These are phyloP conservation scores for Coemansia sp. DNA, from an alignment of 192 early-diverging fungal species.

Conservation along the genomic window DNA sequence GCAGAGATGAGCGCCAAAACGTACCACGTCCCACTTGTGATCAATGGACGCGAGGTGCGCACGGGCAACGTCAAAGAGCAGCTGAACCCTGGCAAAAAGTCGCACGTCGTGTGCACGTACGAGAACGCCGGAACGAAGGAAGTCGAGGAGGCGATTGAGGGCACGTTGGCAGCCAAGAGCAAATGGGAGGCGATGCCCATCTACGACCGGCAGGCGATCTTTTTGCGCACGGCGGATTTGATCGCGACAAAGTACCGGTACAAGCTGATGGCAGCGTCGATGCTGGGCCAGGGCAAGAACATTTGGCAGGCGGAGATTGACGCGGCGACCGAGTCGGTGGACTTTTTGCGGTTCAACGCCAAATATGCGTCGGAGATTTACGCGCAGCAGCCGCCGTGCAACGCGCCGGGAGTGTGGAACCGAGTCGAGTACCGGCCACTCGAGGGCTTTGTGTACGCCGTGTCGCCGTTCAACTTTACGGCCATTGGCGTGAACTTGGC, in stretches of 20 bases:
- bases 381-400: conserved; percentile 86
- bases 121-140: conserved; percentile 75
- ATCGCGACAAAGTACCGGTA: conserved; percentile 87
- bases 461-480: conserved; percentile 99
- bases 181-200: conserved; percentile 93
- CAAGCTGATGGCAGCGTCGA: conserved; percentile 89
- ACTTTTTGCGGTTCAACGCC: conserved; percentile 95
- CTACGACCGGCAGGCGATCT: conserved; percentile 91
- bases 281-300: conserved; percentile 99
- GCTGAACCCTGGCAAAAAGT: conserved; percentile 80
- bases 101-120: conserved; percentile 76
- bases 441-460: conserved; percentile 97
- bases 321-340: conserved; percentile 89
- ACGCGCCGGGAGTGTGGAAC: conserved; percentile 86
- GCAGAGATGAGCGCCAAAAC: conserved; percentile 67
- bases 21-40: conserved; percentile 76
- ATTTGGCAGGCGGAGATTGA: conserved; percentile 99
- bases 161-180: conserved; percentile 78
- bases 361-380: conserved; percentile 95
- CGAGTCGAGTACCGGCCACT: conserved; percentile 92
- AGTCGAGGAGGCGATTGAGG: conserved; percentile 81
- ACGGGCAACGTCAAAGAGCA: conserved; percentile 72
- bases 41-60: conserved; percentile 82
- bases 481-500: conserved; percentile 97
- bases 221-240: conserved; percentile 97